These are phyloP conservation scores for Cucurbitaria berberidis DNA, from an alignment of 2,329 filamentous ascomycete species.

Conservation along the genomic window DNA sequence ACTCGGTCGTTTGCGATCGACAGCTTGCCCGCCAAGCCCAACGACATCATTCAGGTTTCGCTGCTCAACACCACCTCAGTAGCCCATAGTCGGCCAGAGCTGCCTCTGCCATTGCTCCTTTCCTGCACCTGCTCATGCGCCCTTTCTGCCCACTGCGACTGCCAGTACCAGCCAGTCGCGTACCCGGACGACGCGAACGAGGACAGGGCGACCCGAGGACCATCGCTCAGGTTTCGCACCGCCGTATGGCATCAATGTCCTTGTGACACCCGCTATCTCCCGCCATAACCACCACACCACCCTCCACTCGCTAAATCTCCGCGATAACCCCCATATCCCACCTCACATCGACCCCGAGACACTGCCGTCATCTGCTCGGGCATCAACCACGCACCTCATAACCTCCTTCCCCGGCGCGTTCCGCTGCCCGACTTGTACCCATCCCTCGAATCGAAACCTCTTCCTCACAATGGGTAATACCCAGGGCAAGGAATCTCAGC, in stretches of 20 bases:
- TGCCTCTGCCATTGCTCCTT: constrained; percentile 7
- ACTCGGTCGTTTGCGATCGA: constrained; percentile 22
- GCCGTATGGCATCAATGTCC: constrained; percentile 43
- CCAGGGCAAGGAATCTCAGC: constrained; percentile 55
- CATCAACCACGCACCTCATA: constrained; percentile 19
- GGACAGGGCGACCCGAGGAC: constrained; percentile 14
- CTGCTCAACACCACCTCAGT: constrained; percentile 16
- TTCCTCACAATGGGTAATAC: constrained; percentile 54
- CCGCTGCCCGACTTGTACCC: constrained; percentile 17
- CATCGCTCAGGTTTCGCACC: constrained; percentile 18
- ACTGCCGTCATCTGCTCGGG: constrained; percentile 18
- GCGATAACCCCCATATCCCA: constrained; percentile 21
- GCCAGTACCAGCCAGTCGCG: constrained; percentile 8
- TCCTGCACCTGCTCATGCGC: constrained; percentile 20
- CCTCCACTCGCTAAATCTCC: constrained; percentile 14
- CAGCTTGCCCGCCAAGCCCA: constrained; percentile 22
- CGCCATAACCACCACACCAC: constrained; percentile 19
- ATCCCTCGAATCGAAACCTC: constrained; percentile 9
- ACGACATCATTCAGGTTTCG: constrained; percentile 32
- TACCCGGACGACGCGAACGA: constrained; percentile 19
- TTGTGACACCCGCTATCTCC: constrained; percentile 47
- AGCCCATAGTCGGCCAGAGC: neutral
- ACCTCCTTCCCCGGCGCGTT: constrained; percentile 28
- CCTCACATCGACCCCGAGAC: constrained; percentile 17
- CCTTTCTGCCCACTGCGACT: constrained; percentile 18